Conservation (phyloP, 1,284 basidiomycete genomes). For the Naganishia cerealis region DNA sequence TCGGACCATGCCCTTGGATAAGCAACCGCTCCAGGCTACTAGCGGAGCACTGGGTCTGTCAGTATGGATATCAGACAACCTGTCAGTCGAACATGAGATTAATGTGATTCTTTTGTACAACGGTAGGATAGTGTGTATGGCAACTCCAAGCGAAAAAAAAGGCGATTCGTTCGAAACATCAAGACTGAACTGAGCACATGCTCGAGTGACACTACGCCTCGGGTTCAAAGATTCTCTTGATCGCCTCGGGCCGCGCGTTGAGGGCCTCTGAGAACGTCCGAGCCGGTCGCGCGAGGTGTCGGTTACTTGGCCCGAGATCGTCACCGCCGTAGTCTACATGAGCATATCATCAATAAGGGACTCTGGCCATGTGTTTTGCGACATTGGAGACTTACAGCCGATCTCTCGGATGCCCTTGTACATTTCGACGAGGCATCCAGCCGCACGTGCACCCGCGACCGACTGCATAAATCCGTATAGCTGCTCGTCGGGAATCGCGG, state of each 20-base stretch:
- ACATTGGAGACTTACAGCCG: neutral
- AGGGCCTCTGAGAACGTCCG: neutral
- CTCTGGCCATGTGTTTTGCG: neutral
- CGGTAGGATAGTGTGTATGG: too few relatives aligned
- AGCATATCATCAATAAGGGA: neutral
- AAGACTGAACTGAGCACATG: neutral
- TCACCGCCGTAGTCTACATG: slow-evolving; percentile 15
- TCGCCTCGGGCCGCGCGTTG: slow-evolving; percentile 6
- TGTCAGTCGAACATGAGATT: too few relatives aligned
- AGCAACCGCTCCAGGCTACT: too few relatives aligned
- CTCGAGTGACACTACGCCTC: neutral
- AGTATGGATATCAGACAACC: too few relatives aligned
- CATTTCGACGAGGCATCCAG: slow-evolving; percentile 10
- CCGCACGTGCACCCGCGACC: neutral
- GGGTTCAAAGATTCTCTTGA: neutral
- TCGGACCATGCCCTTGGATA: too few relatives aligned
- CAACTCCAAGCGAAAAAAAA: too few relatives aligned
- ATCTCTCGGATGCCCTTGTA: slow-evolving; percentile 10
- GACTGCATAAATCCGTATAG: neutral
- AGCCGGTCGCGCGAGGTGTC: neutral
- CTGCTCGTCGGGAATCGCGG: neutral
- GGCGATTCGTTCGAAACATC: too few relatives aligned
- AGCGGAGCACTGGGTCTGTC: too few relatives aligned
- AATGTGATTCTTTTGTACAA: too few relatives aligned
- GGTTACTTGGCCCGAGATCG: neutral